These are phyloP conservation scores for Odontarrhena argentea DNA, from an alignment of 345 rosid species.

Conservation along the genomic window DNA sequence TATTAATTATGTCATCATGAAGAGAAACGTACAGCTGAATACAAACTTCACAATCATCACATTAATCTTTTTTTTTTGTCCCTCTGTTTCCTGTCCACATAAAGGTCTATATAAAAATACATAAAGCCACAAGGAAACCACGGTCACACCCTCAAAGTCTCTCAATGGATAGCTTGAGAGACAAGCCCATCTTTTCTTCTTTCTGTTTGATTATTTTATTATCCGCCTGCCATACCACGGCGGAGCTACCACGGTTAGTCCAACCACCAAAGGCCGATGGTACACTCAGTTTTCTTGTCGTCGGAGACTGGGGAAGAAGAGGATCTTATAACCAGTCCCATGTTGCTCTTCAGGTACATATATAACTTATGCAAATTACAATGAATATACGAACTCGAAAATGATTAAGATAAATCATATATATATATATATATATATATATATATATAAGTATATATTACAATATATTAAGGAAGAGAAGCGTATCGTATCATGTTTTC, in stretches of 20 bases:
- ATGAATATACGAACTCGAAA: neutral
- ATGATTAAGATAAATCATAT: conserved; percentile 22
- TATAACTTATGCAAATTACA: neutral
- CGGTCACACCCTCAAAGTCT: conserved; percentile 17
- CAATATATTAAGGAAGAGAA: conserved; percentile 3
- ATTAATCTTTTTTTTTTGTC: neutral
- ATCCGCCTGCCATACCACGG: conserved; percentile 25
- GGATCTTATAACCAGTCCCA: conserved; percentile 64
- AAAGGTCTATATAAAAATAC: conserved; percentile 24
- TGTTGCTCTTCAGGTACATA: conserved; percentile 67
- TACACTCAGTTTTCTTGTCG: conserved; percentile 61
- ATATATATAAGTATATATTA: neutral
- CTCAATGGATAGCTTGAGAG: conserved; percentile 41
- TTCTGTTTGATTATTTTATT: conserved; percentile 16
- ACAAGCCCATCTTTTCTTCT: conserved; percentile 3
- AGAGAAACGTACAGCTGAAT: neutral
- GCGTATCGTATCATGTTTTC: conserved; percentile 28
- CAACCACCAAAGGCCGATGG: conserved; percentile 55
- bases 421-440: neutral
- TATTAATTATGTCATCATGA: neutral
- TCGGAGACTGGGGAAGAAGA: conserved; percentile 83
- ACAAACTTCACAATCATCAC: neutral
- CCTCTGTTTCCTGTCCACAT: neutral
- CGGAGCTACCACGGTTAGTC: conserved; percentile 48
- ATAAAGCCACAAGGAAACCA: conserved; percentile 21